Conservation (phyloP, 305 asterid species). For the Withania somnifera region DNA sequence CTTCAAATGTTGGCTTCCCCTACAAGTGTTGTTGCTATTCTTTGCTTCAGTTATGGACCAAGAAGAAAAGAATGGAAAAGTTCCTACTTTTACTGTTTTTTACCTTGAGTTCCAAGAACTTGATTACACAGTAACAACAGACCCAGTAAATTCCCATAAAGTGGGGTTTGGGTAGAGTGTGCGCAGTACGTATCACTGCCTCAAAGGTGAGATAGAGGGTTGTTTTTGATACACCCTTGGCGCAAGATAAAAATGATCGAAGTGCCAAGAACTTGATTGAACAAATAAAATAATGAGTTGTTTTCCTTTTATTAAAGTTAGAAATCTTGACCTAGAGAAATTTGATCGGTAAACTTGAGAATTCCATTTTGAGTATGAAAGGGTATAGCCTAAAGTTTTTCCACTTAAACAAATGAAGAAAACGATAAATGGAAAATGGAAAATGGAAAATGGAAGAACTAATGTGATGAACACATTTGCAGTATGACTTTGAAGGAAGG, state of each 20-base stretch:
- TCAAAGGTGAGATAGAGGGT: too few relatives aligned
- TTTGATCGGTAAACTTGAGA: not conserved
- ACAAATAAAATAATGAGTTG: not conserved
- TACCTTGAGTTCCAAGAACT: not conserved
- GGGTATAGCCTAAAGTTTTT: not conserved
- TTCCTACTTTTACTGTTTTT: not conserved
- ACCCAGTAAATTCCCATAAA: too few relatives aligned
- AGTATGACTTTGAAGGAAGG: slow-evolving; percentile 86
- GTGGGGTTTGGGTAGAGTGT: too few relatives aligned
- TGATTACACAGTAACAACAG: too few relatives aligned
- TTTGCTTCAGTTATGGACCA: not conserved
- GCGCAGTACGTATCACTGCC: too few relatives aligned
- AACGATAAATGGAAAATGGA: not conserved
- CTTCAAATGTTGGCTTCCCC: not conserved
- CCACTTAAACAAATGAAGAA: not conserved
- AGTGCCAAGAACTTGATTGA: not conserved
- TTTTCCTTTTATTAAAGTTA: not conserved
- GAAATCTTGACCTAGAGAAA: not conserved
- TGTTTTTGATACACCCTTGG: too few relatives aligned
- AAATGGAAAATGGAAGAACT: not conserved
- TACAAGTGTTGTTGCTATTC: not conserved
- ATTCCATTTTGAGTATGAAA: not conserved
- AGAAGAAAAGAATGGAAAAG: not conserved
- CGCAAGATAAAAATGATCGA: too few relatives aligned
- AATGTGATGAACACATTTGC: slow-evolving; percentile 19